Evolutionary conservation across 2,329 filamentous ascomycete species (phyloP), one percentile per base, ranked within the genome.

Genomic region (Uncinocarpus reesii): DNA sequence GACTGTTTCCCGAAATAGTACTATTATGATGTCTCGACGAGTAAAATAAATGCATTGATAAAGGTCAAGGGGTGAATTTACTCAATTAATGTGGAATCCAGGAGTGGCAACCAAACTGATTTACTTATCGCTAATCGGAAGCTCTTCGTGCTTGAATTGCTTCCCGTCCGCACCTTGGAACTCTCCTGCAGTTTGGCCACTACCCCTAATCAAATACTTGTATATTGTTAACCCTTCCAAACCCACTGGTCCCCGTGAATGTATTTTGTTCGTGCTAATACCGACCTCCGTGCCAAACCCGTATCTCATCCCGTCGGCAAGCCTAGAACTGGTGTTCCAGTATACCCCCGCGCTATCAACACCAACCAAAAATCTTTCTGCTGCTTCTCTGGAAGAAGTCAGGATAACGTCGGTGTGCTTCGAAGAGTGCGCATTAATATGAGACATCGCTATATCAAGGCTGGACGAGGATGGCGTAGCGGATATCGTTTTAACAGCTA

Each of bases 201-300:
- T 72, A 0, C 90, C 92, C 31, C 84, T 74, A 54, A 98, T 76
- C 66, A 92, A 80, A 73, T 95, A 98, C 73, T 95, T 95, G 71
- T 98, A 95, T 53, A 96, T 96, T 63, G 87, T 95, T 64, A 98
- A 68, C 0, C 92, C 92, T 62, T 96, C 92, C 45, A 98, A 71
- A 1, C 92, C 92, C 4, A 98, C 92, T 0, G 92, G 92, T 0
- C 92, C 92, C 43, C 92, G 75, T 1, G 86, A 85, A 64, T 98
- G 92, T 55, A 98, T 95, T 73, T 96, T 98, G 73, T 95, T 98
- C 42, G 92, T 98, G 70, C 86, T 93, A 68, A 98, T 96, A 47
- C 92, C 92, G 20, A 98, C 92, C 69, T 98, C 92, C 0, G 92
- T 96, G 41, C 92, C 92, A 67, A 98, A 98, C 6, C 92, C 92